Percentiles rank a stretch among this genome's conserved stretches.
Evolutionary conservation across 2,329 filamentous ascomycete genomes (phyloP).

Genomic region (Ceratocystis huliohia): DNA sequence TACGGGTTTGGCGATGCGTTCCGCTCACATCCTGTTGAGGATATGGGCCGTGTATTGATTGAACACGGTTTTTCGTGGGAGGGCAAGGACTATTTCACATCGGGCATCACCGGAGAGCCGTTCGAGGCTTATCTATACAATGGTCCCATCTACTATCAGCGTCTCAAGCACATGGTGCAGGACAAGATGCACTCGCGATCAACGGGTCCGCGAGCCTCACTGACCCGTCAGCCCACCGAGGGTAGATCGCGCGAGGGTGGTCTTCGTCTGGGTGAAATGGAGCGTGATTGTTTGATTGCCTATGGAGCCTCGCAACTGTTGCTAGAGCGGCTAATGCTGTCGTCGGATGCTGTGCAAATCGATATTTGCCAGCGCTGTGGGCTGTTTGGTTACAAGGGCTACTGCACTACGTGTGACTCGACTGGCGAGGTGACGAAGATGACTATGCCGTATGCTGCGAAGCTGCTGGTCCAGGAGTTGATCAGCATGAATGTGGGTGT

Average conservation of each 20-base stretch:
- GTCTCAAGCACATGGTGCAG: constrained; percentile 99
- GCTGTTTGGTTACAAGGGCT: constrained; percentile 88
- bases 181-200: constrained; percentile 98
- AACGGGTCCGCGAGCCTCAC: constrained; percentile 75
- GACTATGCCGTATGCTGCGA: constrained; percentile 95
- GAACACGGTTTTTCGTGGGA: constrained; percentile 89
- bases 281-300: constrained; percentile 92
- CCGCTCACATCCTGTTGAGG: constrained; percentile 71
- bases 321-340: constrained; percentile 87
- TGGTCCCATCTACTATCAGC: constrained; percentile 98
- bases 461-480: constrained; percentile 88
- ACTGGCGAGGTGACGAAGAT: constrained; percentile 77
- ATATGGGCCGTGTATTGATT: constrained; percentile 77
- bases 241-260: constrained; percentile 87
- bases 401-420: constrained; percentile 84
- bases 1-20: constrained; percentile 74
- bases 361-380: constrained; percentile 92
- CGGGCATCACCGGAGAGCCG: constrained; percentile 85
- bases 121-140: constrained; percentile 96
- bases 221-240: constrained; percentile 92
- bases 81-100: constrained; percentile 93
- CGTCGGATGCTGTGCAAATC: constrained; percentile 76
- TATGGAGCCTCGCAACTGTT: constrained; percentile 90
- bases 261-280: constrained; percentile 92
- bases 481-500: constrained; percentile 99